Base-by-base conservation (phyloP, 257 asterid genomes). In the Handroanthus guayacan region DNA sequence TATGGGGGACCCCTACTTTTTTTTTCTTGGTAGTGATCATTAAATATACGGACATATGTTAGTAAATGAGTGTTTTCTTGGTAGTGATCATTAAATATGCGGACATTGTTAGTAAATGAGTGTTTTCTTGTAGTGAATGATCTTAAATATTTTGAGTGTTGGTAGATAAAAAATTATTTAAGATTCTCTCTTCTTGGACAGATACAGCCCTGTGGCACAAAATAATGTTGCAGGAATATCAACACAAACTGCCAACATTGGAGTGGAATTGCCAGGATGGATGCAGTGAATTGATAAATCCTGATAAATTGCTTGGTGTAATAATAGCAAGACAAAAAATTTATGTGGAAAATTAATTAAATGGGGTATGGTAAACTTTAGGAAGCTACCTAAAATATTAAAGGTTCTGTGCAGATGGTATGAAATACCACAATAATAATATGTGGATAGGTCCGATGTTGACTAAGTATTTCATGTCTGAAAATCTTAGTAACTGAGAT, bases 221-320 rank as follows among this genome's bases (percentile, higher is more conserved):
- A 82, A 74, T 67, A 34, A 74, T 78, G 84, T 25, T 41, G 63
- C 58, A 70, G 62, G 78, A 38, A 25, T 25, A 25, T 16, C 84
- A 45, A 31, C 78, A 34, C 74, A 72, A 45, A 78, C 79, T 72
- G 78, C 38, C 72, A 54, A 47, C 31, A 25, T 25, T 39, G 74
- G 81, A 62, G 79, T 84, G 69, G 31, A 25, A 25, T 76, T 83
- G 66, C 91, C 84, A 47, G 85, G 86, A 76, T 83, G 89, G 88
- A 85, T 78, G 88, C 86, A 82, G 45, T 82, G 75, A 83, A 5
- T 41, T 6, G 3, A 12, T 39, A 38, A 17, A 43, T 55, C 45
- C 25, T 72, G 44, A 60, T 58, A 62, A 60, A 45, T 47, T 55
- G 3, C 54, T 17, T 66, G 71, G n/a, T 68, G 31, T 51, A 50